Conservation (phyloP, 164 flowering plant genomes). For the Macadamia integrifolia region DNA sequence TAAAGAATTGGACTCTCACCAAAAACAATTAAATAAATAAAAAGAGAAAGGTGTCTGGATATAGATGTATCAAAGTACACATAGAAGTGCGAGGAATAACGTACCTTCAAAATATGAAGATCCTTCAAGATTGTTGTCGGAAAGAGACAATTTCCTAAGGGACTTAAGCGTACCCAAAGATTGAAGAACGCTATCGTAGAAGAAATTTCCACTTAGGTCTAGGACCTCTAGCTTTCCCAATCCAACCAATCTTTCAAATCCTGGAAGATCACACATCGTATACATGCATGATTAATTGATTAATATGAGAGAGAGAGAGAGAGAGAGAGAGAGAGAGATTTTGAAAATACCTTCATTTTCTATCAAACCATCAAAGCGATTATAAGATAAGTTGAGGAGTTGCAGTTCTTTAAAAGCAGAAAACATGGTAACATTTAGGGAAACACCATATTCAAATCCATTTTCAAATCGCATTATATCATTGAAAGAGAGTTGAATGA, state of each 20-base stretch:
- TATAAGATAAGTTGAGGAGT: background rate
- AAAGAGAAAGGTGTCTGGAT: no score
- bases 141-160: slow-evolving; percentile 1
- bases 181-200: slow-evolving; percentile 1
- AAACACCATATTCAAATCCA: no score
- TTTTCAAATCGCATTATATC: no score
- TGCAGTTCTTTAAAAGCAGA: background rate
- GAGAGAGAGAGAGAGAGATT: background rate
- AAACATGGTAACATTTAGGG: background rate
- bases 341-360: background rate
- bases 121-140: background rate
- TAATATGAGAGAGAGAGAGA: background rate
- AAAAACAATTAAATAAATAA: no score
- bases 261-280: background rate
- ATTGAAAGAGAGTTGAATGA: background rate
- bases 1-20: no score
- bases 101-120: background rate
- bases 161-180: slow-evolving; percentile 2
- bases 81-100: no score
- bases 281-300: background rate
- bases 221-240: slow-evolving; percentile 4
- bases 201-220: background rate
- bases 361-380: background rate
- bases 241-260: background rate
- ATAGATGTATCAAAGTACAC: no score